Percentiles rank a stretch among this genome's conserved stretches.
Evolutionary conservation across 805 yeast species (phyloP).

Genomic region (Kodamaea restingae): DNA sequence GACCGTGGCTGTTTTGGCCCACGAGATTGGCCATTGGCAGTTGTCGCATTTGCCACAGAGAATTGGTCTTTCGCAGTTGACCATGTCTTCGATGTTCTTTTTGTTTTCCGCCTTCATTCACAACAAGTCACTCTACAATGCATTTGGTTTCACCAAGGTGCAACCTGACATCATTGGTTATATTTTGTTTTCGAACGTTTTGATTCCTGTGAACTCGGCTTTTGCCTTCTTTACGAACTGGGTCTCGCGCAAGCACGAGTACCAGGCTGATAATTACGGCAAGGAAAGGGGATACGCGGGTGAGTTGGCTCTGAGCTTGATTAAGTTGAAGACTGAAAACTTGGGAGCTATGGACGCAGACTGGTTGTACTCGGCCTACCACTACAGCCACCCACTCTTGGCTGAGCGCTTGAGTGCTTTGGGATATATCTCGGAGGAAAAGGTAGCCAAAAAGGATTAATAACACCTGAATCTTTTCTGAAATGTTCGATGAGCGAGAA

Average conservation of each 20-base stretch:
- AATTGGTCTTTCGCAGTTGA: constrained; percentile 60
- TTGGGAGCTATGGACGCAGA: constrained; percentile 86
- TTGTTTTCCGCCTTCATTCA: constrained; percentile 76
- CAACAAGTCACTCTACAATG: constrained; percentile 69
- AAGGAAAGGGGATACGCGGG: constrained; percentile 65
- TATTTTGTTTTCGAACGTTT: constrained; percentile 69
- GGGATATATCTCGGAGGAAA: constrained; percentile 43
- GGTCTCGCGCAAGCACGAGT: constrained; percentile 82
- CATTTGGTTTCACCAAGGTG: constrained; percentile 67
- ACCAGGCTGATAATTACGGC: constrained; percentile 89
- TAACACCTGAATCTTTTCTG: too few relatives aligned
- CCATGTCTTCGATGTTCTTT: constrained; percentile 61
- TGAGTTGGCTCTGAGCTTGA: constrained; percentile 67
- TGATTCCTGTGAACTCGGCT: constrained; percentile 71
- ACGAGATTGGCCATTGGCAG: constrained; percentile 98
- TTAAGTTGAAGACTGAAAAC: constrained; percentile 74
- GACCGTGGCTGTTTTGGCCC: constrained; percentile 94
- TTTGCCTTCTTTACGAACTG: constrained; percentile 64
- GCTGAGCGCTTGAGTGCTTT: constrained; percentile 84
- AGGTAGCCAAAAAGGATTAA: constrained; percentile 23
- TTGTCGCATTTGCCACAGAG: constrained; percentile 80
- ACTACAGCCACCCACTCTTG: constrained; percentile 86
- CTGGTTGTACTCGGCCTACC: constrained; percentile 82
- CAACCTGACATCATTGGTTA: constrained; percentile 82
- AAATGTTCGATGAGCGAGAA: too few relatives aligned